Conservation (phyloP, 768 basidiomycete species). For the Cubamyces lactineus region DNA sequence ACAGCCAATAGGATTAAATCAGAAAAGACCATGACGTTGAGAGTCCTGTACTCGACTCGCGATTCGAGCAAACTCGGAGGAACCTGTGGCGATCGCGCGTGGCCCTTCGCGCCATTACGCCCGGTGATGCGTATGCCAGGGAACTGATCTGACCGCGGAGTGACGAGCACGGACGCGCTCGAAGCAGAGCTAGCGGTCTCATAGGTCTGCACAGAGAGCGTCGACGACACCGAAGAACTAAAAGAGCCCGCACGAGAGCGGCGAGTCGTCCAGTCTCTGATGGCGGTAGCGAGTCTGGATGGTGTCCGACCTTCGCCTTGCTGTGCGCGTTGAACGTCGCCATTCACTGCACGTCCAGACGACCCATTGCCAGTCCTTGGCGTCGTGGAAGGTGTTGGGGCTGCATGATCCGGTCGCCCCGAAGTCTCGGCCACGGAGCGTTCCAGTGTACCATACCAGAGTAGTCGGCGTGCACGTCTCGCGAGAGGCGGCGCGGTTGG, state of each 20-base stretch:
- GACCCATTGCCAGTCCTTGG: background rate
- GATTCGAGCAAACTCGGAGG: background rate
- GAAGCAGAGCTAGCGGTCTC: conserved; percentile 17
- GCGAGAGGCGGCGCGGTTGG: conserved; percentile 58
- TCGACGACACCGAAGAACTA: conserved; percentile 21
- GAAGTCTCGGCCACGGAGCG: background rate
- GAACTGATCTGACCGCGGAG: conserved; percentile 19
- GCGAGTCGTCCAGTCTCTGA: conserved; percentile 46
- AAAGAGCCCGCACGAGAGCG: conserved; percentile 44
- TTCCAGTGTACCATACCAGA: conserved; percentile 48
- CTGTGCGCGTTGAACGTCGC: background rate
- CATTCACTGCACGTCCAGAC: background rate
- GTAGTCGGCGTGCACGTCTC: conserved; percentile 70
- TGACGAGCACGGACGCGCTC: conserved; percentile 7
- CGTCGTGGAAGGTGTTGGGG: background rate
- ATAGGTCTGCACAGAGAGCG: conserved; percentile 16
- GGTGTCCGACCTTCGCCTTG: background rate
- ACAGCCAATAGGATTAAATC: conserved; percentile 68
- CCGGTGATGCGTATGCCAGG: background rate
- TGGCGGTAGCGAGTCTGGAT: conserved; percentile 34
- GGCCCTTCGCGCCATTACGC: background rate
- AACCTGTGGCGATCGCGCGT: conserved; percentile 16
- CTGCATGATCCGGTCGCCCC: no score
- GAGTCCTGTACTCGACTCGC: background rate
- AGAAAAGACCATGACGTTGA: conserved; percentile 60